These are phyloP conservation scores for Prunus fruticosa DNA, from an alignment of 306 rosid genomes.

Conservation along the genomic window DNA sequence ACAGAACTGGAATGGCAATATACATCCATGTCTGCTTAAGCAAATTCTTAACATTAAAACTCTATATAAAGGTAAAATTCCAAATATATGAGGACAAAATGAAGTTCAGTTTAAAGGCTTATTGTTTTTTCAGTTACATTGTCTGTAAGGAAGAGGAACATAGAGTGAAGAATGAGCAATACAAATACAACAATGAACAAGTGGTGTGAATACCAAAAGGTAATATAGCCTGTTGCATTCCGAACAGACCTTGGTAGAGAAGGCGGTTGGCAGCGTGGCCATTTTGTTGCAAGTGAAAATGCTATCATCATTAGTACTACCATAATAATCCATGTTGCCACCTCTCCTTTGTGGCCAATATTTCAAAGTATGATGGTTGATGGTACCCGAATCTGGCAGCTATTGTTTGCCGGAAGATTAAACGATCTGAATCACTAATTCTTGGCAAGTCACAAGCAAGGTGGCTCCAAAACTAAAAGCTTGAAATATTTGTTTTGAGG, in stretches of 20 bases:
- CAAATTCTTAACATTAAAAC: neutral
- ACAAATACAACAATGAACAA: slow-evolving; percentile 77
- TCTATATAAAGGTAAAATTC: neutral
- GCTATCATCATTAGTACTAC: slow-evolving; percentile 69
- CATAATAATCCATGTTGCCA: slow-evolving; percentile 64
- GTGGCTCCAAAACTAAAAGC: slow-evolving; percentile 21
- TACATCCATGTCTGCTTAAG: slow-evolving; percentile 81
- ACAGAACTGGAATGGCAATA: slow-evolving; percentile 65
- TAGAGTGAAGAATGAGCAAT: slow-evolving; percentile 76
- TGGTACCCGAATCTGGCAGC: slow-evolving; percentile 58
- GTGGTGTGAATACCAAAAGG: slow-evolving; percentile 94
- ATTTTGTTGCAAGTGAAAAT: slow-evolving; percentile 69
- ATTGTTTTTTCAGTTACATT: slow-evolving; percentile 67
- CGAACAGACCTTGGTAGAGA: slow-evolving; percentile 55
- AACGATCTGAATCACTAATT: slow-evolving; percentile 49
- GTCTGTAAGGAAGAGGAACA: slow-evolving; percentile 80
- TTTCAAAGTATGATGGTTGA: slow-evolving; percentile 67
- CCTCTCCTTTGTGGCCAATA: slow-evolving; percentile 63
- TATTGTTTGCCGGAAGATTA: slow-evolving; percentile 60
- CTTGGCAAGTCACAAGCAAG: slow-evolving; percentile 93
- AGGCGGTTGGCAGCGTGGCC: slow-evolving; percentile 72
- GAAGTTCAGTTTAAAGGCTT: neutral
- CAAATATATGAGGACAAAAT: neutral
- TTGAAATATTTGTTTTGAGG: no score
- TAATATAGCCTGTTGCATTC: slow-evolving; percentile 68